A percentile compares a stretch with the other conserved stretches of the same genome.
phyloP scores from a whole-genome alignment of 2,329 filamentous ascomycete genomes.

The Cercospora sp. region DNA sequence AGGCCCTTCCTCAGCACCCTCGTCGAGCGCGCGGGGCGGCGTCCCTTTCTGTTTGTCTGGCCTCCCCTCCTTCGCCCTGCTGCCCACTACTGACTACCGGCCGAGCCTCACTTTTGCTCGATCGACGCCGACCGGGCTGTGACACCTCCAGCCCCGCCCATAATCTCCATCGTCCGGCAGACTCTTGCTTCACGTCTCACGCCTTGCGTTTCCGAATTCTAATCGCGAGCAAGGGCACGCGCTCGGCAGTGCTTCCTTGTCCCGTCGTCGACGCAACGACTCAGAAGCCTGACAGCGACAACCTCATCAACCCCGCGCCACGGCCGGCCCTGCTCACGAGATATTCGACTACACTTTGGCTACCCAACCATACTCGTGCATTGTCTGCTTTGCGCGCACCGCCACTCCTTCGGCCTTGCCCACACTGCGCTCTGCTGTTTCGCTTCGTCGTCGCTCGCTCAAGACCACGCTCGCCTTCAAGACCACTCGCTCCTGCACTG shows the following conservation, averaged over 20 bases:
- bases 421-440: not conserved
- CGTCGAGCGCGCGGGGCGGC: conserved; percentile 3
- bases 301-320: conserved; percentile 27
- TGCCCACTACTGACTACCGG: not conserved
- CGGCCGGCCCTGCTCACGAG: conserved; percentile 25
- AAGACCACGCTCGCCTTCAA: conserved; percentile 20
- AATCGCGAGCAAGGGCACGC: conserved; percentile 29
- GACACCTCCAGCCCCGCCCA: conserved; percentile 24
- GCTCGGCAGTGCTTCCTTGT: conserved; percentile 30
- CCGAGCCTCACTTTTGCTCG: conserved; percentile 29
- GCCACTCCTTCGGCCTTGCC: conserved; percentile 25
- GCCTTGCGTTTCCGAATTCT: conserved; percentile 35
- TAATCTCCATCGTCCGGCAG: conserved; percentile 23
- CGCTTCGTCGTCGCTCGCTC: conserved; percentile 27
- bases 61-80: not conserved
- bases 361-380: conserved; percentile 27
- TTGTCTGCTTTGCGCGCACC: conserved; percentile 28
- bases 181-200: conserved; percentile 29
- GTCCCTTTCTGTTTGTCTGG: not conserved
- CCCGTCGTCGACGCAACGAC: conserved; percentile 22
- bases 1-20: not conserved
- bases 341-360: conserved; percentile 26
- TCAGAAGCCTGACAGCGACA: conserved; percentile 22
- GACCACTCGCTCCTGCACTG: conserved; percentile 10
- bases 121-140: conserved; percentile 20